These are phyloP conservation scores for Nicotiana undulata DNA, from an alignment of 257 asterid genomes.

Conservation along the genomic window DNA sequence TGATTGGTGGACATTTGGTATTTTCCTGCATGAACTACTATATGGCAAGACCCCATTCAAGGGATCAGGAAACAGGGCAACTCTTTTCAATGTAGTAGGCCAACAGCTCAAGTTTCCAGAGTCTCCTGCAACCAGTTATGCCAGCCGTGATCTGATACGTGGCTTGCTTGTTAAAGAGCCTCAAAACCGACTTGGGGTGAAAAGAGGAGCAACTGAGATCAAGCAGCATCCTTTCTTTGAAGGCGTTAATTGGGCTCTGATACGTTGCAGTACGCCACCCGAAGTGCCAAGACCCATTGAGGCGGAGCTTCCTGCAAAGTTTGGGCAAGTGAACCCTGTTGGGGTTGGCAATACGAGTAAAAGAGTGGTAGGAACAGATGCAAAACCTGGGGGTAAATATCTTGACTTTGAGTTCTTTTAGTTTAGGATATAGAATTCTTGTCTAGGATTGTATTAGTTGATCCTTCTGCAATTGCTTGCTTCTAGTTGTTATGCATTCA, in stretches of 20 bases:
- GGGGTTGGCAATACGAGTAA: conserved; percentile 37
- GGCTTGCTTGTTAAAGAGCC: conserved; percentile 80
- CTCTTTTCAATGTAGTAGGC: conserved; percentile 66
- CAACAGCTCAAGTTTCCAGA: conserved; percentile 70
- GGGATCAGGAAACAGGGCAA: conserved; percentile 71
- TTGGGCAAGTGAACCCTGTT: conserved; percentile 30
- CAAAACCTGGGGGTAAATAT: conserved; percentile 70
- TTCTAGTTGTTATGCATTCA: neutral
- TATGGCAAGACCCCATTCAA: conserved; percentile 74
- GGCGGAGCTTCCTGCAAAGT: conserved; percentile 34
- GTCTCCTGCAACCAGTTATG: conserved; percentile 59
- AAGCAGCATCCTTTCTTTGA: conserved; percentile 80
- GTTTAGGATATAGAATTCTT: conserved; percentile 14
- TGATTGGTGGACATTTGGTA: conserved; percentile 93
- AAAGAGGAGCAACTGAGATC: conserved; percentile 74
- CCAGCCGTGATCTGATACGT: conserved; percentile 58
- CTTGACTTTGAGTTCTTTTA: conserved; percentile 88
- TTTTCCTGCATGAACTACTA: conserved; percentile 61
- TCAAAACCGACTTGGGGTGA: conserved; percentile 59
- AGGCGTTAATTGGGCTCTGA: conserved; percentile 80
- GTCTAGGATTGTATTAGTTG: conserved; percentile 16
- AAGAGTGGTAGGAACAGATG: conserved; percentile 36
- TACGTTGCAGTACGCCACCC: conserved; percentile 77
- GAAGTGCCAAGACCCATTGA: conserved; percentile 60
- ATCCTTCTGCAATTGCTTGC: conserved; percentile 1